Conservation (phyloP, 2,329 filamentous ascomycete species). For the Coniochaeta sp. region DNA sequence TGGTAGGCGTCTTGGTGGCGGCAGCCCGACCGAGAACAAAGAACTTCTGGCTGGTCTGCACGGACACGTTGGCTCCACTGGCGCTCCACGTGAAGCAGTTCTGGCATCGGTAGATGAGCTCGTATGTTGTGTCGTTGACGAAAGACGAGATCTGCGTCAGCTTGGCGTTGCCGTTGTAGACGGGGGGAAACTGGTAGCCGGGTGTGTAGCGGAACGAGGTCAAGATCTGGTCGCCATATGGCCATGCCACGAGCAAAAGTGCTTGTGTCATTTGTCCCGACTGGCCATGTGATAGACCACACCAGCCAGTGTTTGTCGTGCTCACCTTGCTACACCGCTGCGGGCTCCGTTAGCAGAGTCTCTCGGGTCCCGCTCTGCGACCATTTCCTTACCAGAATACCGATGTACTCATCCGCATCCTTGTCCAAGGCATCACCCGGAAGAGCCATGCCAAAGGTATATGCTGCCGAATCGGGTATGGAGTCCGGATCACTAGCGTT, state of each 20-base stretch:
- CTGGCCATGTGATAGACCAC: slow-evolving; percentile 45
- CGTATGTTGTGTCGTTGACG: slow-evolving; percentile 51
- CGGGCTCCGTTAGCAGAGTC: slow-evolving; percentile 20
- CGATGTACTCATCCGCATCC: slow-evolving; percentile 50
- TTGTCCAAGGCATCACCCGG: slow-evolving; percentile 38
- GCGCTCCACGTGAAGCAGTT: slow-evolving; percentile 48
- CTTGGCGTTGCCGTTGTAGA: slow-evolving; percentile 55
- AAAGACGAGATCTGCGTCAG: slow-evolving; percentile 52
- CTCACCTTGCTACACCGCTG: slow-evolving; percentile 33
- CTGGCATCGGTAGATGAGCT: slow-evolving; percentile 58
- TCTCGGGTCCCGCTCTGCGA: not conserved
- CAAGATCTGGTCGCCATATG: slow-evolving; percentile 42
- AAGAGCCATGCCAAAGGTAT: slow-evolving; percentile 44
- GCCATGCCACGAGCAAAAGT: slow-evolving; percentile 52
- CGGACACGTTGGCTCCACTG: slow-evolving; percentile 32
- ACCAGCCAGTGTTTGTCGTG: slow-evolving; percentile 44
- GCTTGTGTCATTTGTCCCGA: slow-evolving; percentile 48
- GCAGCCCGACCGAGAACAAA: slow-evolving; percentile 51
- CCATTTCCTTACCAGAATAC: slow-evolving; percentile 37
- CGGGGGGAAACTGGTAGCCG: slow-evolving; percentile 50
- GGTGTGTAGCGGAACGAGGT: slow-evolving; percentile 51
- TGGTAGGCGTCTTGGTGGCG: slow-evolving; percentile 32
- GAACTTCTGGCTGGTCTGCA: slow-evolving; percentile 33
- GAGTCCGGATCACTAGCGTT: slow-evolving; percentile 4
- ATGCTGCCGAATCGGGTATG: slow-evolving; percentile 6